Evolutionary conservation across 1,284 basidiomycete genomes (phyloP).

Genomic region (Inonotus obliquus): DNA sequence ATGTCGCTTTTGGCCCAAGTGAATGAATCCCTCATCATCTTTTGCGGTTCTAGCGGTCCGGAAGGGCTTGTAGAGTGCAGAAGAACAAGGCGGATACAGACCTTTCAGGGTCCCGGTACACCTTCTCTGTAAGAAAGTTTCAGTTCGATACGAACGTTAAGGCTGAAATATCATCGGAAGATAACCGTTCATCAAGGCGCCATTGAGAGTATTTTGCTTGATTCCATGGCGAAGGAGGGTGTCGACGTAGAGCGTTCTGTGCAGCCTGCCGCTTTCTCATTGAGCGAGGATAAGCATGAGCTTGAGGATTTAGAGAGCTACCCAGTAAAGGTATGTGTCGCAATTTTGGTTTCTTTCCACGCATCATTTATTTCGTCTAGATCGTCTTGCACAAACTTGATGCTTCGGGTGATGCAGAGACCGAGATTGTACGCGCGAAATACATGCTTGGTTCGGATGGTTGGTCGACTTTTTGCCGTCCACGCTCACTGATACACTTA

Average conservation of each 20-base stretch:
- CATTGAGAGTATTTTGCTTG: constrained; percentile 65
- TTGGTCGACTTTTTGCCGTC: constrained; percentile 16
- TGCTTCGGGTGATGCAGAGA: constrained; percentile 27
- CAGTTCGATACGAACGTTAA: neutral
- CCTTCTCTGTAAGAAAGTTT: constrained; percentile 5
- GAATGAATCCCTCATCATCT: neutral
- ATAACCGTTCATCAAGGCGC: constrained; percentile 69
- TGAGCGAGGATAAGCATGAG: constrained; percentile 40
- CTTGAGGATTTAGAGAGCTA: constrained; percentile 43
- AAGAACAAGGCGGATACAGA: constrained; percentile 33
- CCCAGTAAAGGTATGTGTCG: constrained; percentile 49
- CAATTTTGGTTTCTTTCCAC: neutral
- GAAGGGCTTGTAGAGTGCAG: constrained; percentile 53
- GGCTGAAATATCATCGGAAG: constrained; percentile 28
- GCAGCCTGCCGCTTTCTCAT: constrained; percentile 39
- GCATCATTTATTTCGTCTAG: constrained; percentile 27
- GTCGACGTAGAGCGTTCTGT: constrained; percentile 55
- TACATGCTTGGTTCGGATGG: constrained; percentile 55
- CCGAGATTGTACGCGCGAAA: constrained; percentile 47
- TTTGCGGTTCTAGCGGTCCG: constrained; percentile 44
- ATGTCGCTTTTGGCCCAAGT: constrained; percentile 10
- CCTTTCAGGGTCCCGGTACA: constrained; percentile 4
- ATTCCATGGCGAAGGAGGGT: constrained; percentile 51
- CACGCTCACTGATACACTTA: neutral
- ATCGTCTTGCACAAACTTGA: constrained; percentile 33